Evolutionary conservation across 352 stramenopile genomes (phyloP).

Genomic region (Globisporangium canariense): DNA sequence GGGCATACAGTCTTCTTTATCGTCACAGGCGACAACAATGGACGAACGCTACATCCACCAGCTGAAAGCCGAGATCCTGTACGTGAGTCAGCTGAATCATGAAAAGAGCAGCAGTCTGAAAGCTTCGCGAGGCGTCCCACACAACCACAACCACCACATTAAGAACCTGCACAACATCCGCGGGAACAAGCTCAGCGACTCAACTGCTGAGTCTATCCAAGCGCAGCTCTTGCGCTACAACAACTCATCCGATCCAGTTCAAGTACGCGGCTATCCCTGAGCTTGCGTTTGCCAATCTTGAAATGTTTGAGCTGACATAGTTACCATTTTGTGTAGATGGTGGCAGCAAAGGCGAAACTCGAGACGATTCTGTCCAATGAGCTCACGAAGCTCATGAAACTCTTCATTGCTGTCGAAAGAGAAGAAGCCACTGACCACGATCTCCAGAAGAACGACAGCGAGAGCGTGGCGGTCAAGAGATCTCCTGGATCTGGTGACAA

Average conservation of each 20-base stretch:
- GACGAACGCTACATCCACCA: slow-evolving; percentile 54
- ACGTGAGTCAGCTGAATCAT: slow-evolving; percentile 25
- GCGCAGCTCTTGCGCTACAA: slow-evolving; percentile 42
- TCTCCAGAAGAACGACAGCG: slow-evolving; percentile 11
- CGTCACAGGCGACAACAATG: background rate
- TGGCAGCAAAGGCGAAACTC: slow-evolving; percentile 29
- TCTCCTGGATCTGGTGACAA: background rate
- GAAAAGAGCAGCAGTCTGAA: slow-evolving; percentile 8
- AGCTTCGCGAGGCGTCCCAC: background rate
- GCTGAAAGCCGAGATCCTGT: slow-evolving; percentile 54
- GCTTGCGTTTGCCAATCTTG: background rate
- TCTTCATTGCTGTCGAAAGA: slow-evolving; percentile 14
- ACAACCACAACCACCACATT: slow-evolving; percentile 34
- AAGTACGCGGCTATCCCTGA: slow-evolving; percentile 21
- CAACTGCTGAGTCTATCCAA: slow-evolving; percentile 21
- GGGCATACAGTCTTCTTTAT: background rate
- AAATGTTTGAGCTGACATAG: background rate
- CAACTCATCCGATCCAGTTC: slow-evolving; percentile 37
- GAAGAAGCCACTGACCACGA: background rate
- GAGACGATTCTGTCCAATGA: slow-evolving; percentile 27
- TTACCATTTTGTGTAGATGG: slow-evolving; percentile 16
- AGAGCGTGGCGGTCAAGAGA: slow-evolving; percentile 3
- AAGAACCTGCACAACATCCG: slow-evolving; percentile 66
- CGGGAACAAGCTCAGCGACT: slow-evolving; percentile 24
- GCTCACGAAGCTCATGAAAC: slow-evolving; percentile 29